phyloP scores from a whole-genome alignment of 2,329 filamentous ascomycete genomes.

The Aspergillus ochraceoroseus region DNA sequence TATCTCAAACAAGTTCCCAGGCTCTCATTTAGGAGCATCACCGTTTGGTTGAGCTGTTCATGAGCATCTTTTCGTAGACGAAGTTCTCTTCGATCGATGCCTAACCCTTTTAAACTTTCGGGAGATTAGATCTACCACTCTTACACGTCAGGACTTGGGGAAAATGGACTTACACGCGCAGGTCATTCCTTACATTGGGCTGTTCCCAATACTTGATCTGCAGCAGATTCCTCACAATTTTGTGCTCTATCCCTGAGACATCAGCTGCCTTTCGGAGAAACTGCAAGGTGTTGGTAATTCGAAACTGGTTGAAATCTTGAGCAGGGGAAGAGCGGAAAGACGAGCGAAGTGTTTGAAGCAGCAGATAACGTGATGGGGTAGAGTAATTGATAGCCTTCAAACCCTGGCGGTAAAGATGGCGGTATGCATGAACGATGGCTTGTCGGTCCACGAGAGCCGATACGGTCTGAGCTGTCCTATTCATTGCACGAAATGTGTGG shows the following conservation, averaged over 20 bases:
- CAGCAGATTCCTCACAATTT: conserved; percentile 45
- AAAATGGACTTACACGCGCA: conserved; percentile 29
- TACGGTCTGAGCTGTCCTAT: conserved; percentile 11
- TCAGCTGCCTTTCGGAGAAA: conserved; percentile 44
- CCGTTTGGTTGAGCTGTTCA: conserved; percentile 43
- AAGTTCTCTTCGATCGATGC: conserved; percentile 25
- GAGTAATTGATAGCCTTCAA: conserved; percentile 55
- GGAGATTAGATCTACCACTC: conserved; percentile 21
- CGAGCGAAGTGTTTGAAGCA: conserved; percentile 44
- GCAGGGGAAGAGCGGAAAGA: conserved; percentile 39
- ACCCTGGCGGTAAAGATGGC: conserved; percentile 52
- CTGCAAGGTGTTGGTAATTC: conserved; percentile 44
- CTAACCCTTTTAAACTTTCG: conserved; percentile 29
- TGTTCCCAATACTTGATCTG: conserved; percentile 44
- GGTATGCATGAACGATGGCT: conserved; percentile 51
- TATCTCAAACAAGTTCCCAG: conserved; percentile 42
- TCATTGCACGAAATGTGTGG: conserved; percentile 3
- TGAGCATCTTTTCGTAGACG: conserved; percentile 34
- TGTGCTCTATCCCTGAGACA: conserved; percentile 43
- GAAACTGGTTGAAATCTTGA: conserved; percentile 37
- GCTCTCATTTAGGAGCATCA: conserved; percentile 47
- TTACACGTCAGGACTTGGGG: background rate
- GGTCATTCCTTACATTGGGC: conserved; percentile 28
- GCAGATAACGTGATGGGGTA: conserved; percentile 52
- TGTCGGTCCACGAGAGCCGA: conserved; percentile 19